Percentiles rank a stretch among this genome's conserved stretches.
Evolutionary conservation across 305 asterid species (phyloP).

Genomic region (Coffea humblotiana): DNA sequence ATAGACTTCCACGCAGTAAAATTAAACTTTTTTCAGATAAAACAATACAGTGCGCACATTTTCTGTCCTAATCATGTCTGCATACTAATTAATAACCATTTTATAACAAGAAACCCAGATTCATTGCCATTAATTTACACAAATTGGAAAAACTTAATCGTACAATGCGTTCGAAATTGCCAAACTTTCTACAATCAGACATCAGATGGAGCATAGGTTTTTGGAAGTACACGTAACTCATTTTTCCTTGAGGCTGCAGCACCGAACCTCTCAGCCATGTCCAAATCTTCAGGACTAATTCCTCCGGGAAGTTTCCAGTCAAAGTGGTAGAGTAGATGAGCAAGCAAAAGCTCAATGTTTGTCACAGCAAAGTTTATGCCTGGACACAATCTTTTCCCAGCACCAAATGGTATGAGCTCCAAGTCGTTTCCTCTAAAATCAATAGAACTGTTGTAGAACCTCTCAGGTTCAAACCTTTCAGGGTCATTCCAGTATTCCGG

Average conservation of each 20-base stretch:
- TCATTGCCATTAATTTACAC: too few species aligned
- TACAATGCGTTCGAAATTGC: too few species aligned
- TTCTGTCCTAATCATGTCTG: too few species aligned
- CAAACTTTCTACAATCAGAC: too few species aligned
- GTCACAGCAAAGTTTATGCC: background rate
- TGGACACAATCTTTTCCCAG: slow-evolving; percentile 3
- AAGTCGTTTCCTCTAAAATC: background rate
- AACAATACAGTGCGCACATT: too few species aligned
- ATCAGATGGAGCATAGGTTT: background rate
- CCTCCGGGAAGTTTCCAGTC: background rate
- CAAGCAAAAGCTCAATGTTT: background rate
- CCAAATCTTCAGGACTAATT: background rate
- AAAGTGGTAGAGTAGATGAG: background rate
- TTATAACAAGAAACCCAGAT: too few species aligned
- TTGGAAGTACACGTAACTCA: background rate
- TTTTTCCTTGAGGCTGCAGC: background rate
- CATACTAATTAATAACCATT: too few species aligned
- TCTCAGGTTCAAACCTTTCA: background rate
- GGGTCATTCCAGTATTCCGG: background rate
- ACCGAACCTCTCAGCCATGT: background rate
- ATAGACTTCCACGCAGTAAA: too few species aligned
- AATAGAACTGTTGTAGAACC: background rate
- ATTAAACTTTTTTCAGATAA: too few species aligned
- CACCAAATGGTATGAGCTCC: slow-evolving; percentile 9
- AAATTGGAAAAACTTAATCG: too few species aligned